These are phyloP conservation scores for Coniferiporia sulphurascens DNA, from an alignment of 1,284 basidiomycete species.

Conservation along the genomic window DNA sequence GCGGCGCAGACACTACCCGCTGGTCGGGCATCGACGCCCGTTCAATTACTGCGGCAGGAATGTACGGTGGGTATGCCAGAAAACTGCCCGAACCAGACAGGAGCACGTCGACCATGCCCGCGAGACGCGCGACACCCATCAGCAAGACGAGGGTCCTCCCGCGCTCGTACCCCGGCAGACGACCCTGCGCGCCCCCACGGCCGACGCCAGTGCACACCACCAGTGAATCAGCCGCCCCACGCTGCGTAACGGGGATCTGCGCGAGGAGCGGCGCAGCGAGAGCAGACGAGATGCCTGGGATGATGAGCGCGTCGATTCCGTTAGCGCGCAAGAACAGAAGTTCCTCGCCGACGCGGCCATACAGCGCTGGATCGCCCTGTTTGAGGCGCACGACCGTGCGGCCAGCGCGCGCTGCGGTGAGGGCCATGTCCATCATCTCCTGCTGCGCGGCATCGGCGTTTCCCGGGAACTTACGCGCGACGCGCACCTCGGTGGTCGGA, in stretches of 20 bases:
- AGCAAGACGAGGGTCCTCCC: slow-evolving; percentile 77
- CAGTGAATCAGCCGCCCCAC: slow-evolving; percentile 88
- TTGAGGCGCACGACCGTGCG: slow-evolving; percentile 86
- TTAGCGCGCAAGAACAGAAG: slow-evolving; percentile 84
- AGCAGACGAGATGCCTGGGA: slow-evolving; percentile 88
- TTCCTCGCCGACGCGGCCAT: slow-evolving; percentile 93
- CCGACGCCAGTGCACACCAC: slow-evolving; percentile 85
- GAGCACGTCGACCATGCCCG: slow-evolving; percentile 67
- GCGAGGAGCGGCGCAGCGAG: slow-evolving; percentile 87
- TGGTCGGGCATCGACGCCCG: slow-evolving; percentile 92
- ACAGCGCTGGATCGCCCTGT: slow-evolving; percentile 95
- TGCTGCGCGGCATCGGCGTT: slow-evolving; percentile 93
- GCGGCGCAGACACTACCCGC: slow-evolving; percentile 76
- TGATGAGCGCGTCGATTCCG: slow-evolving; percentile 78
- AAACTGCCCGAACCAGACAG: slow-evolving; percentile 1
- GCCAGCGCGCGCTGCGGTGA: slow-evolving; percentile 76
- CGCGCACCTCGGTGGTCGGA: slow-evolving; percentile 60
- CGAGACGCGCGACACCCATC: slow-evolving; percentile 91
- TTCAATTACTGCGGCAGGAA: slow-evolving; percentile 91
- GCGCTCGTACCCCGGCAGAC: slow-evolving; percentile 85
- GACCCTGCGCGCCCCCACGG: no score
- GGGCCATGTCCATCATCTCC: slow-evolving; percentile 89
- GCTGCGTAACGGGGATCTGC: slow-evolving; percentile 91
- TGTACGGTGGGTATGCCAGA: slow-evolving; percentile 58
- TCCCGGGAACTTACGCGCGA: slow-evolving; percentile 96